Evolutionary conservation across 1,139 yeast genomes (phyloP).

Genomic region (Sugiyamaella castrensis): DNA sequence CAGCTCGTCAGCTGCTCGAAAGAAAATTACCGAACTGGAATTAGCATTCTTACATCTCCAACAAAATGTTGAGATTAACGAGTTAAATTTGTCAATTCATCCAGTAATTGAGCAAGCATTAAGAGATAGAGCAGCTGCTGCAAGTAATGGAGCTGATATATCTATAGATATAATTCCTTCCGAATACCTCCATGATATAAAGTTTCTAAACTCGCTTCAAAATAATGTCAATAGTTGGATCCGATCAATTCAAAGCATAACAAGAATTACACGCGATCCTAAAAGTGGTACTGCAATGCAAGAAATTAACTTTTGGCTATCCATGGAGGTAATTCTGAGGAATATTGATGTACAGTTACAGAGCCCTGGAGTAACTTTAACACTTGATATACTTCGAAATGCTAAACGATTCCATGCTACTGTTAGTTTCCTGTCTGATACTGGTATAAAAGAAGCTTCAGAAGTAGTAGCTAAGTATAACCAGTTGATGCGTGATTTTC

Average conservation of each 20-base stretch:
- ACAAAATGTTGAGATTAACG: conserved; percentile 67
- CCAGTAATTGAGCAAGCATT: conserved; percentile 48
- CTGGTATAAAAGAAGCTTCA: conserved; percentile 61
- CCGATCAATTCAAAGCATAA: conserved; percentile 56
- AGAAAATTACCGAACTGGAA: conserved; percentile 67
- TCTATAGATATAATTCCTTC: conserved; percentile 38
- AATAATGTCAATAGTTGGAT: conserved; percentile 71
- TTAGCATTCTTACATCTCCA: conserved; percentile 66
- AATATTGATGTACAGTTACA: conserved; percentile 59
- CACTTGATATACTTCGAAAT: conserved; percentile 59
- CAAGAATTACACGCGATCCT: conserved; percentile 51
- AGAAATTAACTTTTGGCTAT: conserved; percentile 77
- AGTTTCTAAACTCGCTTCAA: conserved; percentile 64
- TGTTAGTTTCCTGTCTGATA: conserved; percentile 66
- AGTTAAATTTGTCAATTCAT: conserved; percentile 53
- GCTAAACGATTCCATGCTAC: conserved; percentile 83
- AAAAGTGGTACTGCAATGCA: conserved; percentile 59
- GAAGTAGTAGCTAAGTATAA: conserved; percentile 54
- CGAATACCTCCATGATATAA: conserved; percentile 47
- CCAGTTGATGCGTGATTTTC: conserved; percentile 66
- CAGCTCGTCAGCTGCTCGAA: conserved; percentile 34
- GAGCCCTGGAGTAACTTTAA: conserved; percentile 52
- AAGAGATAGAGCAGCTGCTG: conserved; percentile 24
- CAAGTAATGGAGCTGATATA: conserved; percentile 17
- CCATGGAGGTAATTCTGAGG: conserved; percentile 61